Conservation (phyloP, 2,329 filamentous ascomycete genomes). For the Aspergillus novoparasiticus region DNA sequence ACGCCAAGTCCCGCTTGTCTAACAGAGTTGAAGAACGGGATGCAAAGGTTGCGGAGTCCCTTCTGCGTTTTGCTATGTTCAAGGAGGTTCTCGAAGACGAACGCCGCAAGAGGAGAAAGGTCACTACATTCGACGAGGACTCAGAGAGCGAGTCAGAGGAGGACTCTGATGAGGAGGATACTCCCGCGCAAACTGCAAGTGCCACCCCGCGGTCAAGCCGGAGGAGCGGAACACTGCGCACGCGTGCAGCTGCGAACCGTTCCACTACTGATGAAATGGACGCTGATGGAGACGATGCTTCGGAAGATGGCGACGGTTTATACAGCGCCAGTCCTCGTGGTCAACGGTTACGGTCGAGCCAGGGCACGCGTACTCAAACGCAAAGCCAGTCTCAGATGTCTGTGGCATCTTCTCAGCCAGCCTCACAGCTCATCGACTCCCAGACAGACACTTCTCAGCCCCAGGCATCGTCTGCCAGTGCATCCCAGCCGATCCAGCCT, state of each 20-base stretch:
- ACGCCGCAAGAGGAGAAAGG: conserved; percentile 80
- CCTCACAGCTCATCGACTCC: conserved; percentile 67
- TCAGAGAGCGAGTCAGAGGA: conserved; percentile 50
- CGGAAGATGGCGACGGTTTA: conserved; percentile 55
- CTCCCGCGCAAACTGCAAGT: conserved; percentile 26
- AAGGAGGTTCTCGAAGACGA: conserved; percentile 84
- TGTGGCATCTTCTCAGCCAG: conserved; percentile 77
- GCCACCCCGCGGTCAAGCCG: conserved; percentile 38
- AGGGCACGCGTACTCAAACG: conserved; percentile 43
- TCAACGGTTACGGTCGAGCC: conserved; percentile 38
- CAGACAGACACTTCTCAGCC: conserved; percentile 54
- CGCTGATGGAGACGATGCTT: conserved; percentile 56
- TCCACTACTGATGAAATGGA: conserved; percentile 42
- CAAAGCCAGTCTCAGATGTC: conserved; percentile 60
- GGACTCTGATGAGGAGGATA: conserved; percentile 33
- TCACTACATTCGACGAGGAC: conserved; percentile 67
- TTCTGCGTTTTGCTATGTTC: conserved; percentile 92
- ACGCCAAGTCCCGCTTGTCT: conserved; percentile 89
- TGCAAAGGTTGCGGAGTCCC: conserved; percentile 81
- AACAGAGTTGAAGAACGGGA: conserved; percentile 88
- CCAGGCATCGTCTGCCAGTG: conserved; percentile 45
- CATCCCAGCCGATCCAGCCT: conserved; percentile 45
- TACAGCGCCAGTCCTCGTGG: conserved; percentile 56
- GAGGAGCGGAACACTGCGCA: conserved; percentile 34
- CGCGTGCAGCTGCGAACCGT: conserved; percentile 38